Base-by-base conservation (phyloP, 2,329 filamentous ascomycete species). In the Metarhizium robertsii region DNA sequence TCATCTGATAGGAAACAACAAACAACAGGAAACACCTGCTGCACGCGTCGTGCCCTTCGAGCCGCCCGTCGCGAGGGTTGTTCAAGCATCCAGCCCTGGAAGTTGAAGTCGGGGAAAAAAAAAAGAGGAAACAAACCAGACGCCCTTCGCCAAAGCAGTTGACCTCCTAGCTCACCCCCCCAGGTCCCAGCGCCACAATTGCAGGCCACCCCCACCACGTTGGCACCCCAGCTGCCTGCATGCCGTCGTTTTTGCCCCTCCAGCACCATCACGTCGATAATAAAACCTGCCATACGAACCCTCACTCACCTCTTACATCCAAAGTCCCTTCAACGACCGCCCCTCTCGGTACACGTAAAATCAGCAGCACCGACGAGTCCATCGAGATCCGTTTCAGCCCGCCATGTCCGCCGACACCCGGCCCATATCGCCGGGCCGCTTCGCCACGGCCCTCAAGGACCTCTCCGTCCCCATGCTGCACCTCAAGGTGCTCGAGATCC, bases 401-500 rank as follows among this genome's bases (percentile, higher is more conserved):
- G 65, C 50, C 59, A 87, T 88, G 84, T 85, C 85, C n/a, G 75
- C 81, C 55, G 79, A 82, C 63, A 69, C 83, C 6, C 65, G 67
- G 11, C 85, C 86, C 57, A 89, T 89, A 66, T 71, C 78, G 49
- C 74, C 83, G 30, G 68, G 75, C 18, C 80, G 79, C 66, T 90
- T 89, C 73, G 81, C 84, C 65, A 74, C 76, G 58, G 88, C 88
- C 29, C 77, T 92, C 61, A 75, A 78, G 61, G 80, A 85, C 58
- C 83, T 92, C 55, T 81, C 86, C 45, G 68, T 85, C 61, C 77
- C 80, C 59, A 79, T 79, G 56, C 83, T 92, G 6, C 84, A 87
- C 71, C 77, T 87, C 70, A 91, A 91, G 71, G 81, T 86, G 57
- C 80, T 87, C 66, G 88, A 92, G 69, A 78, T 92, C 59, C 83